A percentile compares a stretch with the other conserved stretches of the same genome.
Conservation (phyloP, 768 basidiomycete genomes). For the Leccinellum luteum region DNA sequence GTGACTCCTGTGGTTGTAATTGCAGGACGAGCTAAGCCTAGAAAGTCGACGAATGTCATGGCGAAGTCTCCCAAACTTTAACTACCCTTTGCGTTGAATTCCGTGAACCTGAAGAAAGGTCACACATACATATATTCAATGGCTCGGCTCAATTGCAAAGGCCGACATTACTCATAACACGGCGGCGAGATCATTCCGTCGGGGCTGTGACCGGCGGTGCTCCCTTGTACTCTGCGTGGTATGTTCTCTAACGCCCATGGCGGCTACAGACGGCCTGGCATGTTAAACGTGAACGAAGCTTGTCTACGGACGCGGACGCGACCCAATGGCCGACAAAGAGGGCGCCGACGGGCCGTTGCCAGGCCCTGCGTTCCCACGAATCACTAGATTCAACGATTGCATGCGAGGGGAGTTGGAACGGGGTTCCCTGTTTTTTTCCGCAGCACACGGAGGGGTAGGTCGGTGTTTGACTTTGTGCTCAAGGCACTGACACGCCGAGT, state of each 20-base stretch:
- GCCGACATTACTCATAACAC: not conserved
- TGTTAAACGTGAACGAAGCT: not conserved
- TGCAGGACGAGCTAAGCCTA: not conserved
- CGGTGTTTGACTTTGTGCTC: conserved; percentile 13
- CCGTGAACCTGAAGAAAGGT: not conserved
- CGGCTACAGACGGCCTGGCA: too few relatives aligned
- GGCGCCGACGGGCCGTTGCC: not conserved
- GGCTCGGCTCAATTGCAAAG: not conserved
- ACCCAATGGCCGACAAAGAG: too few relatives aligned
- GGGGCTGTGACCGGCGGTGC: conserved; percentile 23
- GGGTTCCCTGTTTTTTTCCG: conserved; percentile 14
- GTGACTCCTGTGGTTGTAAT: not conserved
- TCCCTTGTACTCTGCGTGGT: conserved; percentile 3
- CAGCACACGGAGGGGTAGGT: conserved; percentile 15
- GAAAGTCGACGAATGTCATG: not conserved
- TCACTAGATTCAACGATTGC: not conserved
- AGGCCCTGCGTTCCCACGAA: not conserved
- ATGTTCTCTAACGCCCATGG: not conserved
- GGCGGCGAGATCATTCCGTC: not conserved
- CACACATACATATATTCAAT: not conserved
- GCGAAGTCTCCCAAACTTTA: not conserved
- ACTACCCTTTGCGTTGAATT: not conserved
- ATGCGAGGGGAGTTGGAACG: not conserved
- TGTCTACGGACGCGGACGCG: not conserved
- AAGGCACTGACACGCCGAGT: conserved; percentile 18